Evolutionary conservation across 768 basidiomycete genomes (phyloP).

Genomic region (Leccinellum rugosiceps): DNA sequence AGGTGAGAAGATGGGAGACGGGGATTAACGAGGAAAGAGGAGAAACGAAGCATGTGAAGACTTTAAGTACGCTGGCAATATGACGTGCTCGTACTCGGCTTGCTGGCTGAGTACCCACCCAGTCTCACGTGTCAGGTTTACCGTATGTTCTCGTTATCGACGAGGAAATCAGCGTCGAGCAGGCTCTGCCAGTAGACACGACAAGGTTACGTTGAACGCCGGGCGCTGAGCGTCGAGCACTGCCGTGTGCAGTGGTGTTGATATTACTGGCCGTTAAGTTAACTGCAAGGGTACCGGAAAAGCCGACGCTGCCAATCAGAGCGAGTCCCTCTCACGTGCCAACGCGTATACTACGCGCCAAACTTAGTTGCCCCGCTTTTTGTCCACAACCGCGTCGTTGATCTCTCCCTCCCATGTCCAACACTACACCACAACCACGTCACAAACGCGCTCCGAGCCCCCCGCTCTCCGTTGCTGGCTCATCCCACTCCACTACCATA

Average conservation of each 20-base stretch:
- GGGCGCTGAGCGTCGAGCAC: neutral
- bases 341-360: conserved; percentile 23
- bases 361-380: conserved; percentile 6
- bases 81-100: neutral
- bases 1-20: neutral
- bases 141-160: neutral
- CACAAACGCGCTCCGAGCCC: conserved; percentile 31
- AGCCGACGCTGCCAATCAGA: neutral
- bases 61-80: neutral
- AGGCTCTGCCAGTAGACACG: neutral
- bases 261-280: neutral
- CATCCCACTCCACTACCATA: conserved; percentile 44
- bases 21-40: conserved; percentile 7
- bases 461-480: conserved; percentile 30
- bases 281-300: neutral
- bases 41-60: conserved; percentile 9
- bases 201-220: neutral
- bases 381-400: conserved; percentile 2
- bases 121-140: conserved; percentile 22
- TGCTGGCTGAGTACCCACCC: conserved; percentile 23
- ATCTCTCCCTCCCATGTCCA: neutral
- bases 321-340: conserved; percentile 11
- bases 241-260: neutral
- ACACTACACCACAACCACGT: conserved; percentile 23
- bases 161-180: neutral